Base-by-base conservation (phyloP, 192 early-diverging fungal genomes). In the Umbelopsis sp. region DNA sequence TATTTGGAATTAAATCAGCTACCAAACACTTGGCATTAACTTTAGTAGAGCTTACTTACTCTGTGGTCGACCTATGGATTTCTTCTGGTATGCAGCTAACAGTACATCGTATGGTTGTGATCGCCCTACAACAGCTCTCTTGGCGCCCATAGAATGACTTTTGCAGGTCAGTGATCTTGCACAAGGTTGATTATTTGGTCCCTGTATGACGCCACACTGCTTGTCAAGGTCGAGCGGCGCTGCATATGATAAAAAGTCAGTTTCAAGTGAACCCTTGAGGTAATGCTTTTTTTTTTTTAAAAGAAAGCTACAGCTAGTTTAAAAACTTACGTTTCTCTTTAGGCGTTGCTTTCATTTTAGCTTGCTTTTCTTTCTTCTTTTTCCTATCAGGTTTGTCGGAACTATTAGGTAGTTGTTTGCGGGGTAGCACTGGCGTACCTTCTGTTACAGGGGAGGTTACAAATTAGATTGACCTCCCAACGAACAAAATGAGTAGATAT, bases 131-230 rank as follows among this genome's bases (percentile, higher is more conserved):
- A 98, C 97, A 2, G 84, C 85, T 37, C 95, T 85, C 75, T 98
- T 98, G 46, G 86, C 83, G 1, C 89, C 90, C 85, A 98, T 94
- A 33, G 92, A 89, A 68, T 98, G 97, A 5, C 93, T 95, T 75
- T 98, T 98, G 83, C 97, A 98, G 30, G 95, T 98, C 15, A 98
- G 86, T 49, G 94, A 94, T 48, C 97, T 91, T 50, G 88, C 82
- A 78, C 97, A 98, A 0, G 85, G 85, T 49, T 76, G 61, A 13
- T 82, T 84, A 41, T 84, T 87, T 1, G 89, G 86, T 23, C 81
- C 73, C 41, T 74, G 64, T 27, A 88, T 61, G 16, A 97, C 95
- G 69, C 95, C 97, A 72, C 97, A 98, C 68, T 97, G 93, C 66
- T 87, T 91, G 77, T 98, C 95, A 71, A 96, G 73, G 71, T 98